Percentiles rank a stretch among this genome's conserved stretches.
Evolutionary conservation across 2,329 filamentous ascomycete species (phyloP).

Genomic region (Aureobasidium mangrovei): DNA sequence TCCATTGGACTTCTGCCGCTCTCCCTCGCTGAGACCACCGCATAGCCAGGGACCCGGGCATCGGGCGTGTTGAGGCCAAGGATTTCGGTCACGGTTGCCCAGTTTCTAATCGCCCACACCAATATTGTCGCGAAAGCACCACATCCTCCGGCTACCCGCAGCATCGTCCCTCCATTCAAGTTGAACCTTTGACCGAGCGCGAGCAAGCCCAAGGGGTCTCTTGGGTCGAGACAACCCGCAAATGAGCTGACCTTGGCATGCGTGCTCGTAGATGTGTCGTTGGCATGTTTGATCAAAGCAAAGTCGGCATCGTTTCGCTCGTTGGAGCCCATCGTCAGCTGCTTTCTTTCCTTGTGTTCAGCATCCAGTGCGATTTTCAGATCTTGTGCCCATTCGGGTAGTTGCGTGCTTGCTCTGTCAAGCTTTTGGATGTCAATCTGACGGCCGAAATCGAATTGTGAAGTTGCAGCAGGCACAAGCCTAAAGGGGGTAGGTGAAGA

Average conservation of each 20-base stretch:
- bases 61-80: slow-evolving; percentile 1
- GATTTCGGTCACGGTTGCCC: background rate
- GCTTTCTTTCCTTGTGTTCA: slow-evolving; percentile 42
- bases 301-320: slow-evolving; percentile 21
- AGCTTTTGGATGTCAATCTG: background rate
- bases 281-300: background rate
- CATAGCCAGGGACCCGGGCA: slow-evolving; percentile 6
- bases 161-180: background rate
- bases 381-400: slow-evolving; percentile 71
- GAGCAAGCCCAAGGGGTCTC: slow-evolving; percentile 74
- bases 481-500: background rate
- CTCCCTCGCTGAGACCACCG: slow-evolving; percentile 5
- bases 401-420: background rate
- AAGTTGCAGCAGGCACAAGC: background rate
- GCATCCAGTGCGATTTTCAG: slow-evolving; percentile 66
- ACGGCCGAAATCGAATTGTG: background rate
- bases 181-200: slow-evolving; percentile 43
- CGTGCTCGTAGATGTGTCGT: background rate
- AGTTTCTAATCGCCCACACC: slow-evolving; percentile 15
- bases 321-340: slow-evolving; percentile 49
- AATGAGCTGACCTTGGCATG: background rate
- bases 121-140: slow-evolving; percentile 12
- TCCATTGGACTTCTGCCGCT: slow-evolving; percentile 3
- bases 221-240: slow-evolving; percentile 35
- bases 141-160: slow-evolving; percentile 14